Evolutionary conservation across 345 rosid species (phyloP), one percentile per base, ranked within the genome.

Genomic region (Microcos paniculata): DNA sequence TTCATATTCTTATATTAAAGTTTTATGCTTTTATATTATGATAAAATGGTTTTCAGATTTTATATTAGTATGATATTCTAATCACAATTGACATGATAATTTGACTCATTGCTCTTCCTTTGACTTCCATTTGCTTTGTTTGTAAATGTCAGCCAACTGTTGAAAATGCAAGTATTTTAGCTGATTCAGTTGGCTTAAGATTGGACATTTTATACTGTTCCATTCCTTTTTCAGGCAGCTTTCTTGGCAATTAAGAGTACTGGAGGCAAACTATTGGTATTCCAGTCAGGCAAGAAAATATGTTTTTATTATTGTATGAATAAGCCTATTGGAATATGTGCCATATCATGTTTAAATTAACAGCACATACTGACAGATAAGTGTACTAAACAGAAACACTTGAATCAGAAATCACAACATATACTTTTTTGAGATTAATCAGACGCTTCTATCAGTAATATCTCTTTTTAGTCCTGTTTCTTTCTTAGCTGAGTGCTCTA

Each of bases 241-340:
- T 93, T 89, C 83, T 85, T 95, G 88, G 98, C 98, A 23, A 86
- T 93, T 95, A 95, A 93, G 88, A 88, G 83, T 79, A 89, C 86
- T 75, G 99, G 99, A 42, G 98, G 99, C 76, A 95, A 93, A 84
- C 96, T 95, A 72, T 62, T 95, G 87, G 94, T 93, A 73, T 95
- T 95, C 78, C 99, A 95, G 79, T 92, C 99, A 89, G 99, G 99
- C 82, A 82, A 75, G 91, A 38, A 72, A 19, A 16, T 33, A 21
- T 30, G 61, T 13, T 58, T 24, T 24, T 24, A 21, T 9, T 55
- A 3, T 53, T 71, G 52, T 2, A 21, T 46, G 67, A 64, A 13
- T 43, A 21, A 42, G 33, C 12, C 70, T 23, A 42, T 11, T 15
- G 42, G 6, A 21, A 24, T n/a, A 64, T 40, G 21, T 16, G n/a